Evolutionary conservation across 2,329 filamentous ascomycete genomes (phyloP), one percentile per base, ranked within the genome.

Genomic region (Triangularia setosa): DNA sequence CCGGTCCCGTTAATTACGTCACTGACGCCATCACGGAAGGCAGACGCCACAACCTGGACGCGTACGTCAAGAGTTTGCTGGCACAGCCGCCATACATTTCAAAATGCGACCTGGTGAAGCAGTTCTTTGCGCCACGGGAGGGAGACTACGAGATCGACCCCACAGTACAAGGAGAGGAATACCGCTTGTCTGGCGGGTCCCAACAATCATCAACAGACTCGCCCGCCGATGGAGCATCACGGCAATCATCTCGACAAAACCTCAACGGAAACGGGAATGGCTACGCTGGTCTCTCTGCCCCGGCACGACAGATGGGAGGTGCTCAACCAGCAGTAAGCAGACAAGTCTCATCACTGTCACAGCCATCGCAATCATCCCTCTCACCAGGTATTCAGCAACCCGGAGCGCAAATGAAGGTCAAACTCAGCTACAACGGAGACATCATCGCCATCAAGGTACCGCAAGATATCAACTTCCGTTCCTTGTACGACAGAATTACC

Each of bases 11-110:
- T 67, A 96, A 93, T 69, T 97, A 96, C 77, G 94, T 98, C 63
- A 99, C 94, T n/a, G 94, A 98, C 74, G 92, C 91, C 35, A 97
- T 99, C 72, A 97, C 93, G 18, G 93, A 97, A 73, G 93, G 93
- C 27, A 88, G 95, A 69, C 87, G 95, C 65, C 91, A 95, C 75
- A 97, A 96, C 74, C 81, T 99, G 44, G 93, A 99, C 73, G 91
- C 94, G 60, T 99, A 99, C 73, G 92, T 99, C 71, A 96, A 96
- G 79, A 94, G 95, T 72, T 83, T 99, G 23, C 81, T 99, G 8
- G 84, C 86, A 35, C 90, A 98, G 76, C 91, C 92, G 2, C 80
- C 85, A 0, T 92, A 97, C 74, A 97, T 99, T 68, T 87, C 92
- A 1, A 86, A 88, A 69, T 95, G 92, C 73, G 87, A 88, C 64